Percentiles rank a stretch among this genome's conserved stretches.
These are phyloP conservation scores for Entamoeba dispar DNA, from an alignment of 208 protist species.

Conservation along the genomic window DNA sequence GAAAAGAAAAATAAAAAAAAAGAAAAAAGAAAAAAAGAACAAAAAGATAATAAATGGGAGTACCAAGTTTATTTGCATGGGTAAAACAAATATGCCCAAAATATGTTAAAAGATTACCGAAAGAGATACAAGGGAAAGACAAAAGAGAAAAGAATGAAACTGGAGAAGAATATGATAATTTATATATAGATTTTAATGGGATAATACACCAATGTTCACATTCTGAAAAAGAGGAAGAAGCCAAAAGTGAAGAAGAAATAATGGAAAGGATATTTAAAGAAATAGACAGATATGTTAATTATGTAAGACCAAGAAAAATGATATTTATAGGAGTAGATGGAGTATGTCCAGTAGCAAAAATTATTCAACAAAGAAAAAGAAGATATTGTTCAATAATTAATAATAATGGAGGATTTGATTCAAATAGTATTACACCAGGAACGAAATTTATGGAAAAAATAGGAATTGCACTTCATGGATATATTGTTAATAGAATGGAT, in stretches of 20 bases:
- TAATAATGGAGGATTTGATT: not conserved
- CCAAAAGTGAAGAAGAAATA: slow-evolving; percentile 9
- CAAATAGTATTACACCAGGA: slow-evolving; percentile 20
- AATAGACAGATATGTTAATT: slow-evolving; percentile 22
- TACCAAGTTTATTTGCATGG: not conserved
- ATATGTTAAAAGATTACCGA: not conserved
- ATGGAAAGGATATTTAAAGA: slow-evolving; percentile 9
- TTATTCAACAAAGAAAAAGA: slow-evolving; percentile 28
- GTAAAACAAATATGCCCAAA: not conserved
- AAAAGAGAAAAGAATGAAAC: not conserved
- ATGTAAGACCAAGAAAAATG: slow-evolving; percentile 14
- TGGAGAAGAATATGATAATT: slow-evolving; percentile 13
- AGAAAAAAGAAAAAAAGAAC: not conserved
- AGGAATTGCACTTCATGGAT: not conserved
- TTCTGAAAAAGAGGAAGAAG: not conserved
- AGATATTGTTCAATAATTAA: slow-evolving; percentile 13
- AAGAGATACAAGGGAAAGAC: not conserved
- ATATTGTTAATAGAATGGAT: not conserved
- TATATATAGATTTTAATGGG: slow-evolving; percentile 22
- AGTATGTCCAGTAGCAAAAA: slow-evolving; percentile 26
- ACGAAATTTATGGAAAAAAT: slow-evolving; percentile 17
- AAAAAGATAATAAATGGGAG: not conserved
- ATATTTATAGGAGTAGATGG: slow-evolving; percentile 29
- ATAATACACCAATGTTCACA: slow-evolving; percentile 12
- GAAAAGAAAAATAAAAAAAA: too few relatives aligned